phyloP scores from a whole-genome alignment of 306 rosid species.

The Oxytropis ochrocephala region DNA sequence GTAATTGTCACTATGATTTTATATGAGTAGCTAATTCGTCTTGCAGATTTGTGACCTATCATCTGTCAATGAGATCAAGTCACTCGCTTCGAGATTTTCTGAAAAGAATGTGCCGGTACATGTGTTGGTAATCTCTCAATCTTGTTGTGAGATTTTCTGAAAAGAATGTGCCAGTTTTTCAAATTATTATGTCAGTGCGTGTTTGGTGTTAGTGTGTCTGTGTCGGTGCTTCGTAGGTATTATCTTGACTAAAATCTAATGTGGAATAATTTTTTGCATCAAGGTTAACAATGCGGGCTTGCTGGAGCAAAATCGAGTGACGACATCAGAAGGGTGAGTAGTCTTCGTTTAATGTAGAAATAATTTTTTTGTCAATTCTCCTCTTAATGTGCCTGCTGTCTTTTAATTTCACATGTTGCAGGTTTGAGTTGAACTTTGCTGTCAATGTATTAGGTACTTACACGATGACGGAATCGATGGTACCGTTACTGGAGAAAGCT shows the following conservation, averaged over 20 bases:
- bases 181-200: too few relatives aligned
- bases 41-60: slow-evolving; percentile 89
- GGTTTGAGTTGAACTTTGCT: slow-evolving; percentile 79
- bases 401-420: slow-evolving; percentile 26
- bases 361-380: neutral
- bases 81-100: slow-evolving; percentile 63
- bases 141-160: neutral
- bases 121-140: slow-evolving; percentile 48
- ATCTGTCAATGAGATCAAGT: slow-evolving; percentile 61
- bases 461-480: slow-evolving; percentile 63
- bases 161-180: too few relatives aligned
- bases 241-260: slow-evolving; percentile 20
- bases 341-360: neutral
- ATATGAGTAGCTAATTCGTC: slow-evolving; percentile 17
- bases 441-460: slow-evolving; percentile 79
- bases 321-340: slow-evolving; percentile 81
- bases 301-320: slow-evolving; percentile 59
- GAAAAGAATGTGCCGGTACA: slow-evolving; percentile 62
- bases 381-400: neutral
- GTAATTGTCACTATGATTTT: slow-evolving; percentile 12
- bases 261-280: neutral
- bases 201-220: too few relatives aligned
- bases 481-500: slow-evolving; percentile 76
- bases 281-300: slow-evolving; percentile 93
- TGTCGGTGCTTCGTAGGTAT: too few relatives aligned